phyloP scores from a whole-genome alignment of 805 yeast species.

The Barnettozyma sp. region DNA sequence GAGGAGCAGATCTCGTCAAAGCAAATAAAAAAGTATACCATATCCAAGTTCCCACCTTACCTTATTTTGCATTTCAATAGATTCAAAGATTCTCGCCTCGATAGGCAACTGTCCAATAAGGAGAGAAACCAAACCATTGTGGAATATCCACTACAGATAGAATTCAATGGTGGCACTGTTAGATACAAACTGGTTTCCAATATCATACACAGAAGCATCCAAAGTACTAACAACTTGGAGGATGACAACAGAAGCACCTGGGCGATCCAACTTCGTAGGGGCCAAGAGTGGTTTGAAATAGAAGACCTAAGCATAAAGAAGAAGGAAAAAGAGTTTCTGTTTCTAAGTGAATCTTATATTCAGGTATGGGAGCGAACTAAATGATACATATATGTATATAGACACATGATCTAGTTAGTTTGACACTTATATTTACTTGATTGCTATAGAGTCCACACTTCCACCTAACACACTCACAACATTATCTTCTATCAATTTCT shows the following conservation, averaged over 20 bases:
- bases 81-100: conserved; percentile 31
- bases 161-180: conserved; percentile 22
- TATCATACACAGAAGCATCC: conserved; percentile 31
- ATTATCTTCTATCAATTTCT: conserved; percentile 79
- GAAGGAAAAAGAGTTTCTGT: conserved; percentile 51
- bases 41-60: conserved; percentile 43
- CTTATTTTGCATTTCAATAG: conserved; percentile 55
- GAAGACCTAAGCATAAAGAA: conserved; percentile 41
- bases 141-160: conserved; percentile 40
- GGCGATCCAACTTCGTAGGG: conserved; percentile 43
- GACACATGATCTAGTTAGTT: background rate
- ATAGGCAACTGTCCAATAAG: conserved; percentile 30
- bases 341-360: conserved; percentile 53
- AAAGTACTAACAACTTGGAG: conserved; percentile 17
- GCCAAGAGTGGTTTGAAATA: conserved; percentile 51
- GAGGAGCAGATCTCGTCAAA: conserved; percentile 29
- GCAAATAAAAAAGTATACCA: conserved; percentile 32
- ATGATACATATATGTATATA: conserved; percentile 1
- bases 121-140: conserved; percentile 57
- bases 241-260: conserved; percentile 33
- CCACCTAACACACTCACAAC: conserved; percentile 83
- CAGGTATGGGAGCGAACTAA: conserved; percentile 54
- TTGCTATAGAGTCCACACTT: conserved; percentile 84
- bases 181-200: conserved; percentile 44
- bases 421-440: conserved; percentile 41